Base-by-base conservation (phyloP, 1,284 basidiomycete species). In the Sanghuangporus sanghuang region DNA sequence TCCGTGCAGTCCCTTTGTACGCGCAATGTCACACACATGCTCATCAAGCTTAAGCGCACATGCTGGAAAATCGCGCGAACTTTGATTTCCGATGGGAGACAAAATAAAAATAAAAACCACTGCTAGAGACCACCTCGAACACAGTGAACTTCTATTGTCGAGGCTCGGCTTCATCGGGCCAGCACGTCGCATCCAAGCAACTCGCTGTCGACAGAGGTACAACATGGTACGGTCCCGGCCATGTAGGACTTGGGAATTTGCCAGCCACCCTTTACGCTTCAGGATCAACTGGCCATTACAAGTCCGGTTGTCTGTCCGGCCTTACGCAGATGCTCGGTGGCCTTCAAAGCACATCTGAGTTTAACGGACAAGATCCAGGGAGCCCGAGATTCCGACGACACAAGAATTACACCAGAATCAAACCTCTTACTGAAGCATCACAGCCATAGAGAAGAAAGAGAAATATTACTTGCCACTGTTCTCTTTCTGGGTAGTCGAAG, bases 401-500 rank as follows among this genome's bases (percentile, higher is more conserved):
- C 56, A 60, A 54, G 64, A n/a, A 46, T 46, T 38, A 39, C 69
- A 73, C 62, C 64, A 72, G 73, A 73, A 69, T 79, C 78, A 75
- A 79, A 77, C 76, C 78, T 79, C 79, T 80, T 79, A 80, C 78
- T 77, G 72, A 67, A 69, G 70, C 77, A 79, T 78, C 77, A 67
- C 73, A 36, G 73, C 70, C 32, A 60, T 59, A 42, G n/a, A 57
- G 35, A 56, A 53, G 35, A 46, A 58, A 67, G 18, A 49, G 21
- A 44, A 48, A 9, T n/a, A 63, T 16, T 27, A 68, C 66, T 68
- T 63, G 62, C 66, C 67, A 66, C 7, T 21, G 44, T 23, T 32
- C n/a, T 46, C 23, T 14, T 57, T 32, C 27, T 63, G 23, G 62
- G 62, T 59, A 53, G 53, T n/a, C 42, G 12, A 46, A 21, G 8